Conservation (phyloP, 176 grass and related monocot species). For the Dendrocalamus sinicus region DNA sequence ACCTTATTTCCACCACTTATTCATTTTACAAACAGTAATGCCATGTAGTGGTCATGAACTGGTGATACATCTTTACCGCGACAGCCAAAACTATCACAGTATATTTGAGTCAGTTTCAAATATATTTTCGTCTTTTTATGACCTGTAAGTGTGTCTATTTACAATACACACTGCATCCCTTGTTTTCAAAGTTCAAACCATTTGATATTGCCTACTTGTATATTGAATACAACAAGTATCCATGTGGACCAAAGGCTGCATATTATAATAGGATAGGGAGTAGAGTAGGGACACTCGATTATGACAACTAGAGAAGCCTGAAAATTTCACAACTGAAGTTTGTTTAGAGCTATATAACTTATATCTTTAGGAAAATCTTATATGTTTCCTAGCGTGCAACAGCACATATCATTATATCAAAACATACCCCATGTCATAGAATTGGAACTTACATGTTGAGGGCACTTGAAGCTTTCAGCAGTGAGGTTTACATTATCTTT, state of each 20-base stretch:
- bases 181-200: constrained; percentile 21
- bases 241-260: constrained; percentile 12
- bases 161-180: neutral
- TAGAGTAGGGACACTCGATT: neutral
- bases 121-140: neutral
- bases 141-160: neutral
- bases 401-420: constrained; percentile 11
- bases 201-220: constrained; percentile 1
- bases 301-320: neutral
- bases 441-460: constrained; percentile 75
- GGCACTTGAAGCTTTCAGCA: constrained; percentile 62
- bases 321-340: neutral
- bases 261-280: neutral
- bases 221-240: constrained; percentile 25
- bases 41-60: neutral
- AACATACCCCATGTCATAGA: constrained; percentile 26
- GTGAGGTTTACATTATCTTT: constrained; percentile 47
- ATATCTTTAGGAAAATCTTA: constrained; percentile 33
- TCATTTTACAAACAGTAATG: constrained; percentile 23
- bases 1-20: constrained; percentile 1
- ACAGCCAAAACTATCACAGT: neutral
- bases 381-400: neutral
- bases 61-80: neutral
- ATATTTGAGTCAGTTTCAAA: constrained; percentile 17
- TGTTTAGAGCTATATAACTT: constrained; percentile 15